Conservation (phyloP, 2,329 filamentous ascomycete genomes). For the Proliferodiscus dingleyae region DNA sequence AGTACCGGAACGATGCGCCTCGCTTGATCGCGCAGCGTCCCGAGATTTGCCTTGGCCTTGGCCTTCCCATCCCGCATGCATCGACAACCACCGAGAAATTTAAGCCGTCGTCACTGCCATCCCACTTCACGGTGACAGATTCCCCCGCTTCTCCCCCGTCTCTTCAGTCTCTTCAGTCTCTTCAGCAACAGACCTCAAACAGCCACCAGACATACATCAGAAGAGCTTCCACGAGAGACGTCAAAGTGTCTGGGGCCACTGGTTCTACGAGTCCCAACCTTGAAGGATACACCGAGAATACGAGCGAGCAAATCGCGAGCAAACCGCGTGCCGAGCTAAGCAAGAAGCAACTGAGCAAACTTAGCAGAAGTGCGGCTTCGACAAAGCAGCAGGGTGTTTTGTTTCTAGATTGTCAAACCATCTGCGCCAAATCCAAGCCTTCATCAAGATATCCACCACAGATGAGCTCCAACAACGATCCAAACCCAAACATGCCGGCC, state of each 20-base stretch:
- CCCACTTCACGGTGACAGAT: not conserved
- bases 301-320: not conserved
- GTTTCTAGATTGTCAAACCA: not conserved
- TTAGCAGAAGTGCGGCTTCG: not conserved
- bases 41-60: conserved; percentile 9
- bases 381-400: not conserved
- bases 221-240: too few species aligned
- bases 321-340: too few species aligned
- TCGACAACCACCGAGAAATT: not conserved
- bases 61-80: too few species aligned
- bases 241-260: too few species aligned
- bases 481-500: conserved; percentile 21
- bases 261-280: not conserved
- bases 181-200: not conserved
- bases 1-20: conserved; percentile 4
- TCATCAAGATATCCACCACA: too few species aligned
- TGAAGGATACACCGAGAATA: conserved; percentile 1
- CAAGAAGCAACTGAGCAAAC: too few species aligned
- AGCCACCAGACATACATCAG: too few species aligned
- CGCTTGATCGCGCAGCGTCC: conserved; percentile 12
- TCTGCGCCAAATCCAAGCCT: not conserved
- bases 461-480: not conserved
- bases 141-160: not conserved
- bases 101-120: not conserved
- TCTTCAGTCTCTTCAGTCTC: not conserved